Percentiles rank a stretch among this genome's conserved stretches.
phyloP scores from a whole-genome alignment of 306 rosid species.

The Ormosia emarginata region DNA sequence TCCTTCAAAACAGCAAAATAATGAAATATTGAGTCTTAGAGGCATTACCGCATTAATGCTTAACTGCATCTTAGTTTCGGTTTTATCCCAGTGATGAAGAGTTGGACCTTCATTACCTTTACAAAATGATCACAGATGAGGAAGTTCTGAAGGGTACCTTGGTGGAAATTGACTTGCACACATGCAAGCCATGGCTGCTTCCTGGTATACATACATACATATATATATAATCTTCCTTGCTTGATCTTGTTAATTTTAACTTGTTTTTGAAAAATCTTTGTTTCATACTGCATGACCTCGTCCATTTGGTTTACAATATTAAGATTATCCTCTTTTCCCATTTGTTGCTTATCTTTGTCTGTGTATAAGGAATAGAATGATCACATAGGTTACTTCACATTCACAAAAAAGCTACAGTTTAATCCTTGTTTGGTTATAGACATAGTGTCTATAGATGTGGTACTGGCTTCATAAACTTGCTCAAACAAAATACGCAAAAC shows the following conservation, averaged over 20 bases:
- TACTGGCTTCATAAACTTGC: background rate
- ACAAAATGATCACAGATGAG: conserved; percentile 61
- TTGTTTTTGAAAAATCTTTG: background rate
- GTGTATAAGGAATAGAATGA: background rate
- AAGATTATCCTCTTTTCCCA: background rate
- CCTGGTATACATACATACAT: conserved; percentile 35
- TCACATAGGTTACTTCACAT: background rate
- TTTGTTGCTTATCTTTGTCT: background rate
- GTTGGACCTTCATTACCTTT: conserved; percentile 65
- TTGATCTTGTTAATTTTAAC: background rate
- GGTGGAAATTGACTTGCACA: conserved; percentile 68
- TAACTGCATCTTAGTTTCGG: conserved; percentile 62
- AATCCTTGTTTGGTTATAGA: background rate
- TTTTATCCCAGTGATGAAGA: conserved; percentile 75
- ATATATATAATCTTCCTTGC: background rate
- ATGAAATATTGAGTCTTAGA: conserved; percentile 10
- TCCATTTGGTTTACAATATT: background rate
- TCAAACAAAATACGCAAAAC: background rate
- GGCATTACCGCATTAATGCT: too few species aligned
- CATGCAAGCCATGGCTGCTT: conserved; percentile 80
- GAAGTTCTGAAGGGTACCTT: conserved; percentile 61
- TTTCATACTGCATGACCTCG: background rate
- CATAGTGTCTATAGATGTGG: background rate
- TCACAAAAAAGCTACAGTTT: background rate
- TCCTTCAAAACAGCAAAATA: background rate